Percentiles rank a stretch among this genome's conserved stretches.
Conservation (phyloP, 139 green algal species). For the Limnomonas spitsbergensis region DNA sequence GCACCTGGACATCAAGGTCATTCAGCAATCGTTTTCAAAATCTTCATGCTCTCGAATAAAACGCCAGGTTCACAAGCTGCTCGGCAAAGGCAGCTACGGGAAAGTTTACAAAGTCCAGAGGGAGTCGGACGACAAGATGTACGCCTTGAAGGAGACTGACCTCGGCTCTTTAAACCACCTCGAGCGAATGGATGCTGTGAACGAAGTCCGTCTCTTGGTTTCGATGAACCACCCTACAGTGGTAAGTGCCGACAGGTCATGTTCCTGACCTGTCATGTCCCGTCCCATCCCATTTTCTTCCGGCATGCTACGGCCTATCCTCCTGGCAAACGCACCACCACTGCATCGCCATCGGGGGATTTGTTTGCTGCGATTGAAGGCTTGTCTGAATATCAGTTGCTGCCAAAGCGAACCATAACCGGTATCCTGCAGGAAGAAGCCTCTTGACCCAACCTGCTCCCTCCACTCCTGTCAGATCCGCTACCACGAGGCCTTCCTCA, state of each 20-base stretch:
- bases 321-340: not conserved
- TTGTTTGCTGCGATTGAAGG: no score
- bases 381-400: no score
- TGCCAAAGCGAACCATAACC: no score
- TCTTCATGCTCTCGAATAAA: not conserved
- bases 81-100: slow-evolving; percentile 76
- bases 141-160: slow-evolving; percentile 21
- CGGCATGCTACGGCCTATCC: not conserved
- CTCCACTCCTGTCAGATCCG: slow-evolving; percentile 32
- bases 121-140: slow-evolving; percentile 38
- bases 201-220: slow-evolving; percentile 77
- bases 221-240: slow-evolving; percentile 61
- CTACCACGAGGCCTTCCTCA: slow-evolving; percentile 77
- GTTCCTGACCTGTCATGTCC: not conserved
- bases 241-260: slow-evolving; percentile 17
- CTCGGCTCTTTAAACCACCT: not conserved
- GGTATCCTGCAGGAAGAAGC: no score
- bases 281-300: not conserved
- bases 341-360: slow-evolving; percentile 18
- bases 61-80: slow-evolving; percentile 54
- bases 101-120: slow-evolving; percentile 65
- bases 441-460: not conserved
- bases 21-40: not conserved
- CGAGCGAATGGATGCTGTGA: slow-evolving; percentile 43
- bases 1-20: not conserved